A percentile compares a stretch with the other conserved stretches of the same genome.
Evolutionary conservation across 768 basidiomycete genomes (phyloP).

Genomic region (Lactifluus piperatus): DNA sequence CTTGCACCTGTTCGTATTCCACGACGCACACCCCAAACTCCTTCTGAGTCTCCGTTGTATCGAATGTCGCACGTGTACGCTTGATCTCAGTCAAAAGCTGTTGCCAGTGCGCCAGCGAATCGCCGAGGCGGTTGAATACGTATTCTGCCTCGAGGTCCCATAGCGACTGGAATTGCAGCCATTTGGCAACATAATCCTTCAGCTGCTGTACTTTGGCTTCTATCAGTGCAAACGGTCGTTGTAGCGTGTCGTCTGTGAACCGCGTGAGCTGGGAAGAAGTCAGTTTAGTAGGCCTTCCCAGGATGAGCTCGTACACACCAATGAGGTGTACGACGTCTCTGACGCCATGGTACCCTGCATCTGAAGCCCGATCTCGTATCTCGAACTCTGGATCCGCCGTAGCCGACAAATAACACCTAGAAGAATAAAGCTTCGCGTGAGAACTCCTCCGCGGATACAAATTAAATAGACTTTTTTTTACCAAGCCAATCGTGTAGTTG

Average conservation of each 20-base stretch:
- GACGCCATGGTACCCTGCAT: slow-evolving; percentile 60
- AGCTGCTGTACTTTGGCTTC: slow-evolving; percentile 84
- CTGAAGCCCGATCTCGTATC: slow-evolving; percentile 94
- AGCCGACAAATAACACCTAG: slow-evolving; percentile 81
- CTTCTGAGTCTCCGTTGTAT: slow-evolving; percentile 89
- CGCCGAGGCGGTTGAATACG: slow-evolving; percentile 92
- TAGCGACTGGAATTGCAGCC: slow-evolving; percentile 97
- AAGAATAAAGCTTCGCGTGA: background rate
- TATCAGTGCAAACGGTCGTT: slow-evolving; percentile 77
- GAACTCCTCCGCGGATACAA: background rate
- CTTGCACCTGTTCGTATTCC: slow-evolving; percentile 97
- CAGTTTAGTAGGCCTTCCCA: slow-evolving; percentile 10
- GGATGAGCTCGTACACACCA: slow-evolving; percentile 45
- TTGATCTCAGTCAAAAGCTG: slow-evolving; percentile 95
- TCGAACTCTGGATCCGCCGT: slow-evolving; percentile 83
- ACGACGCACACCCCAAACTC: slow-evolving; percentile 90
- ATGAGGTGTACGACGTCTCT: slow-evolving; percentile 75
- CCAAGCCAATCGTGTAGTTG: slow-evolving; percentile 89
- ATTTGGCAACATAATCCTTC: slow-evolving; percentile 88
- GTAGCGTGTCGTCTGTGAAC: slow-evolving; percentile 64
- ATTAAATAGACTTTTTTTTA: slow-evolving; percentile 25
- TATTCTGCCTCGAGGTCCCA: slow-evolving; percentile 98
- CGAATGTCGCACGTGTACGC: slow-evolving; percentile 92
- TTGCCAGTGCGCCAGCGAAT: slow-evolving; percentile 90
- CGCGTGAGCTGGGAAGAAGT: slow-evolving; percentile 50